Evolutionary conservation across 176 grass and related monocot genomes (phyloP).

Genomic region (Aegilops umbellulata): DNA sequence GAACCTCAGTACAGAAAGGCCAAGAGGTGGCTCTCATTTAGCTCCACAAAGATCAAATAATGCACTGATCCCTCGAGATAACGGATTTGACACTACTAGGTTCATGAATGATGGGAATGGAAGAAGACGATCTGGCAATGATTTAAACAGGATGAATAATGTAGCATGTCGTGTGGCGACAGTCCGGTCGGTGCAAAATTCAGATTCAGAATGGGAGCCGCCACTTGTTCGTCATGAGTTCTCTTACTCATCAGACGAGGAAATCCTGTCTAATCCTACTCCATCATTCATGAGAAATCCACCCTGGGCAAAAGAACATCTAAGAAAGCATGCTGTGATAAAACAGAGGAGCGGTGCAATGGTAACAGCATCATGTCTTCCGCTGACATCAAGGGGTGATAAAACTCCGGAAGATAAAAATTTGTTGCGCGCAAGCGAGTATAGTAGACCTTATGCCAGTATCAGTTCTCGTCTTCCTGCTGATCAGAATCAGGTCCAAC

Average conservation of each 20-base stretch:
- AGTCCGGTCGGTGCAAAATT: not conserved
- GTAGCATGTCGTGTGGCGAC: not conserved
- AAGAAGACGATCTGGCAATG: no score
- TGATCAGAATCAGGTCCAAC: not conserved
- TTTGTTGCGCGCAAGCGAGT: not conserved
- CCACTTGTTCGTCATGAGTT: not conserved
- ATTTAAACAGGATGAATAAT: not conserved
- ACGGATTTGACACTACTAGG: no score
- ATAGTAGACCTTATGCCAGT: not conserved
- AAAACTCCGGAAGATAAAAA: not conserved
- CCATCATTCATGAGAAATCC: not conserved
- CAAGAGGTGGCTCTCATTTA: no score
- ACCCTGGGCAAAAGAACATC: not conserved
- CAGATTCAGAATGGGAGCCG: not conserved
- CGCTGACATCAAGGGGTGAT: not conserved
- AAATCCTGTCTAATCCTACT: not conserved
- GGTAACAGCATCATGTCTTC: not conserved
- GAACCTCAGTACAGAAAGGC: no score
- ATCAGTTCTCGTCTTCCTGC: not conserved
- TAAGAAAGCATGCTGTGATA: not conserved
- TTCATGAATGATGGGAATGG: no score
- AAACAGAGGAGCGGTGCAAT: not conserved
- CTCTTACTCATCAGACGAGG: not conserved
- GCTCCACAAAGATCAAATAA: no score
- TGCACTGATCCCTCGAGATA: no score